These are phyloP conservation scores for Gastrolobium bilobum DNA, from an alignment of 306 rosid species.

Conservation along the genomic window DNA sequence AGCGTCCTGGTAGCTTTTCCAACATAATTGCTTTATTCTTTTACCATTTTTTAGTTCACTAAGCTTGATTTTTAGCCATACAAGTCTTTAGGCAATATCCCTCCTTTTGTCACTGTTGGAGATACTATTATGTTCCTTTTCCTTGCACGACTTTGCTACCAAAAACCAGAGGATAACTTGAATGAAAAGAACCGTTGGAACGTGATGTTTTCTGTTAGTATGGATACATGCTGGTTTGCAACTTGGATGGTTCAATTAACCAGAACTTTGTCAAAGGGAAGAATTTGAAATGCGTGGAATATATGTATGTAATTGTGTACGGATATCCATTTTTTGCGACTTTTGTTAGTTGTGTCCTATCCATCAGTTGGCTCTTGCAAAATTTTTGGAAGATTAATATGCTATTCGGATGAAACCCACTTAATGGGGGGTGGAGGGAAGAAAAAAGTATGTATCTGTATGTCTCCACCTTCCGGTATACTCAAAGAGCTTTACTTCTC, in stretches of 20 bases:
- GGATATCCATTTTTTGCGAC: not conserved
- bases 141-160: constrained; percentile 13
- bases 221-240: not conserved
- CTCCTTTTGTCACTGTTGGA: not conserved
- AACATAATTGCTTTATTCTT: no score
- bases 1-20: no score
- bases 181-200: not conserved
- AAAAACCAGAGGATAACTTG: not conserved
- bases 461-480: constrained; percentile 8
- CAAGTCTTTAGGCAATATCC: not conserved
- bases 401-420: constrained; percentile 30
- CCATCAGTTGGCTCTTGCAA: not conserved
- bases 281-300: constrained; percentile 11
- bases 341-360: constrained; percentile 14
- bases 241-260: constrained; percentile 12
- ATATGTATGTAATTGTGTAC: not conserved
- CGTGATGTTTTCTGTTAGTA: not conserved
- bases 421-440: not conserved
- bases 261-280: not conserved
- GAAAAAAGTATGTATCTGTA: not conserved
- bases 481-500: no score
- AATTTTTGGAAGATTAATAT: constrained; percentile 14
- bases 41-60: not conserved
- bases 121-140: constrained; percentile 17
- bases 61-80: not conserved